These are phyloP conservation scores for Chrysoporthe deuterocubensis DNA, from an alignment of 2,329 filamentous ascomycete species.

Conservation along the genomic window DNA sequence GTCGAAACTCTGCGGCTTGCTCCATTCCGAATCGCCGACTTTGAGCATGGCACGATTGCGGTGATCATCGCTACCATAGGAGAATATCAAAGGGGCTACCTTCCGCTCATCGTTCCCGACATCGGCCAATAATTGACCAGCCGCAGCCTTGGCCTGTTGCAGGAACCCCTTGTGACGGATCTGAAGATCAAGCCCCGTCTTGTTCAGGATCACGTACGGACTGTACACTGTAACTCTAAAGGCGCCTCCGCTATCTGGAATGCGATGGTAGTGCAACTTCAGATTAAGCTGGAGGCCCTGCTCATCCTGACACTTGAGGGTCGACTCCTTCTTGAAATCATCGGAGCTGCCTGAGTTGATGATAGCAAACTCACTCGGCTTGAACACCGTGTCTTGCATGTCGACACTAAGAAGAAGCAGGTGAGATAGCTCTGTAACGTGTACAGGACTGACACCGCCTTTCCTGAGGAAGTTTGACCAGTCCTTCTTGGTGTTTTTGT, in stretches of 20 bases:
- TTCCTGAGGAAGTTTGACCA: conserved; percentile 99
- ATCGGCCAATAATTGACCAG: conserved; percentile 67
- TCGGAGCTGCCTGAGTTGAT: conserved; percentile 89
- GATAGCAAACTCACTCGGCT: conserved; percentile 93
- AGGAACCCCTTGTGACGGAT: conserved; percentile 89
- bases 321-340: conserved; percentile 85
- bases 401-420: conserved; percentile 90
- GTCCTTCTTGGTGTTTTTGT: conserved; percentile 97
- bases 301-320: conserved; percentile 80
- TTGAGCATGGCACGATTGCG: conserved; percentile 89
- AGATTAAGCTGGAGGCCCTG: conserved; percentile 79
- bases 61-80: conserved; percentile 84
- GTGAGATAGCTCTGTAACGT: conserved; percentile 95
- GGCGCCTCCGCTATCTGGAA: conserved; percentile 90
- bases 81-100: conserved; percentile 93
- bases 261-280: conserved; percentile 86
- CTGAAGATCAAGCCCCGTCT: conserved; percentile 86
- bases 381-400: conserved; percentile 95
- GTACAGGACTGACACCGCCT: conserved; percentile 94
- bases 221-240: conserved; percentile 96
- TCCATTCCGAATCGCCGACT: conserved; percentile 91
- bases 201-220: conserved; percentile 93
- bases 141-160: conserved; percentile 78
- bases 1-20: conserved; percentile 96
- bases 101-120: conserved; percentile 63